These are phyloP conservation scores for Xerocomellus intermedius DNA, from an alignment of 768 basidiomycete genomes.

Conservation along the genomic window DNA sequence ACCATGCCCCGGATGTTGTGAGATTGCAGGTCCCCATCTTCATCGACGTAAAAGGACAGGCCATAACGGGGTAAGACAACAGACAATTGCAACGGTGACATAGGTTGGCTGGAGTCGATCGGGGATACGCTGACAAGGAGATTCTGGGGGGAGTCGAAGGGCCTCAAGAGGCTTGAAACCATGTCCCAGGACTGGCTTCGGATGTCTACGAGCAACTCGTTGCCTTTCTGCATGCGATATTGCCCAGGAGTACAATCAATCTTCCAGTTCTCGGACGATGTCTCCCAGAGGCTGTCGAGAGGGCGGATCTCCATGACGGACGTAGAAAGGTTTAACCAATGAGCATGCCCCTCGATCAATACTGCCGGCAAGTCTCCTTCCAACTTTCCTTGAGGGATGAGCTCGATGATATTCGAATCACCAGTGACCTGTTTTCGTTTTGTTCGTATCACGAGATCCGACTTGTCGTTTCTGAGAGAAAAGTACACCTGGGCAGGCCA, in stretches of 20 bases:
- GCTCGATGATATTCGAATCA: conserved; percentile 12
- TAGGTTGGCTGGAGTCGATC: not conserved
- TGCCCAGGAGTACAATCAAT: conserved; percentile 12
- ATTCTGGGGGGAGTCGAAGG: conserved; percentile 24
- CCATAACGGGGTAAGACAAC: conserved; percentile 40
- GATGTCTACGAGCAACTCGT: conserved; percentile 24
- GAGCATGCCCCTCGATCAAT: conserved; percentile 23
- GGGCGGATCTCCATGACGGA: conserved; percentile 29
- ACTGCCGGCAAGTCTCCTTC: conserved; percentile 25
- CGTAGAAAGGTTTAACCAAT: conserved; percentile 32
- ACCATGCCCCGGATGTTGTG: conserved; percentile 41
- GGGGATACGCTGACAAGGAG: conserved; percentile 20
- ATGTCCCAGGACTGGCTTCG: conserved; percentile 27
- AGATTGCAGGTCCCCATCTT: conserved; percentile 36
- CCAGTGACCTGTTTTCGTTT: not conserved
- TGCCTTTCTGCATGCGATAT: conserved; percentile 8
- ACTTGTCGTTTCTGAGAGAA: conserved; percentile 2
- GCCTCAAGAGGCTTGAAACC: conserved; percentile 23
- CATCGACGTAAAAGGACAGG: conserved; percentile 40
- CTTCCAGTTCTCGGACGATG: conserved; percentile 28
- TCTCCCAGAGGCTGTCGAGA: conserved; percentile 23
- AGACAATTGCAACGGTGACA: conserved; percentile 14
- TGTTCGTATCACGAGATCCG: conserved; percentile 20
- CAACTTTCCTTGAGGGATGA: conserved; percentile 26
- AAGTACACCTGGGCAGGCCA: conserved; percentile 21